These are phyloP conservation scores for Cerioporus squamosus DNA, from an alignment of 1,284 basidiomycete genomes.

Conservation along the genomic window DNA sequence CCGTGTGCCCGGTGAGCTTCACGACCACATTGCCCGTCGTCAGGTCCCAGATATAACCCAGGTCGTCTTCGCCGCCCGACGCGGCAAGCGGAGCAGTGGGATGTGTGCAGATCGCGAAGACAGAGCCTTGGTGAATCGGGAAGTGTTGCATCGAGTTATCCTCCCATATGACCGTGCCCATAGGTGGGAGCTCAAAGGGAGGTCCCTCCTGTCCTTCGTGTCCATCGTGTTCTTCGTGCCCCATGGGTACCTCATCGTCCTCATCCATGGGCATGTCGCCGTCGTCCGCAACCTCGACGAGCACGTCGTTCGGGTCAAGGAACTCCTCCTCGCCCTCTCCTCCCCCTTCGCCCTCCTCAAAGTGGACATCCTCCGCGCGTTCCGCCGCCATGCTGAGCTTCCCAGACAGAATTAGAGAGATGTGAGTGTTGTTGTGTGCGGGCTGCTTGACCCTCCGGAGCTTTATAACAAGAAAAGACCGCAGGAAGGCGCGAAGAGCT, in stretches of 20 bases:
- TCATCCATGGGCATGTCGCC: slow-evolving; percentile 80
- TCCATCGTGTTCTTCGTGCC: too few species aligned
- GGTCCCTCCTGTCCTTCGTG: too few species aligned
- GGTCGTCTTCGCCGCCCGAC: slow-evolving; percentile 95
- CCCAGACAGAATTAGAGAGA: neutral
- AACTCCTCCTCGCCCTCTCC: slow-evolving; percentile 45
- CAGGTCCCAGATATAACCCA: slow-evolving; percentile 93
- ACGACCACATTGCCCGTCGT: slow-evolving; percentile 82
- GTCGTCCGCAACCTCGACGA: slow-evolving; percentile 68
- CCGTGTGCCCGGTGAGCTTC: slow-evolving; percentile 89
- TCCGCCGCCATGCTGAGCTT: slow-evolving; percentile 26
- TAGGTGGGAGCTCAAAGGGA: too few species aligned
- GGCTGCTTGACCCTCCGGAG: neutral
- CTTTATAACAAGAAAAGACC: slow-evolving; percentile 8
- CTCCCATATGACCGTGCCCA: slow-evolving; percentile 44
- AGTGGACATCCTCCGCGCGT: slow-evolving; percentile 41
- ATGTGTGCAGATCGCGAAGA: slow-evolving; percentile 88
- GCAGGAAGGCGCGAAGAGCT: slow-evolving; percentile 11
- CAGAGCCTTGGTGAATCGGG: slow-evolving; percentile 66
- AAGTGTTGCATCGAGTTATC: slow-evolving; percentile 76
- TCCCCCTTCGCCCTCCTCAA: slow-evolving; percentile 36
- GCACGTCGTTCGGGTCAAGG: slow-evolving; percentile 65
- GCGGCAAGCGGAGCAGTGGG: slow-evolving; percentile 86
- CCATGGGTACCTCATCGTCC: slow-evolving; percentile 57
- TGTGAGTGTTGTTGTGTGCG: neutral